phyloP scores from a whole-genome alignment of 805 yeast species.

The Priceomyces carsonii region DNA sequence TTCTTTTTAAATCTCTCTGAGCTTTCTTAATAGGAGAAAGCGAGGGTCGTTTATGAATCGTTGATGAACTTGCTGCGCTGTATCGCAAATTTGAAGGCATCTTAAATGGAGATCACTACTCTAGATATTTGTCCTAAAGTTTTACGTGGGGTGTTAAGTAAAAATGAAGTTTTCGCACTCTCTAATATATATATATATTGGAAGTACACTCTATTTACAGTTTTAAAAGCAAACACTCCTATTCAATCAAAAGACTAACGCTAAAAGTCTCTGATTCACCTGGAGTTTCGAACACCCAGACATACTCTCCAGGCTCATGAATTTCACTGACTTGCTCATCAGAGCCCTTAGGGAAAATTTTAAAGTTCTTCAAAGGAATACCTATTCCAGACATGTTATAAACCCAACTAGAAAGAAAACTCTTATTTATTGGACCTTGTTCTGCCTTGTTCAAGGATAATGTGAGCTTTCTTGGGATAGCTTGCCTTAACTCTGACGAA shows the following conservation, averaged over 20 bases:
- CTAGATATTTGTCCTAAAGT: not conserved
- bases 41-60: constrained; percentile 21
- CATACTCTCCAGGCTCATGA: constrained; percentile 25
- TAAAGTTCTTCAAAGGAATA: constrained; percentile 25
- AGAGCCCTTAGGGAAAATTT: constrained; percentile 1
- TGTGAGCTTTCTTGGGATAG: constrained; percentile 25
- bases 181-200: not conserved
- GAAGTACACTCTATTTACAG: too few species aligned
- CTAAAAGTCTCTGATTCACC: constrained; percentile 18
- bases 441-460: constrained; percentile 14
- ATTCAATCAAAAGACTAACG: too few species aligned
- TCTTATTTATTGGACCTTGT: constrained; percentile 27
- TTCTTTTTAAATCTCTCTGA: constrained; percentile 23
- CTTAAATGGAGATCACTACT: not conserved
- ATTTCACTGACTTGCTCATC: constrained; percentile 16
- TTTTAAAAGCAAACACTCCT: too few species aligned
- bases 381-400: constrained; percentile 33
- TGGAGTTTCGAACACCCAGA: constrained; percentile 27
- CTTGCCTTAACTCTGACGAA: constrained; percentile 31
- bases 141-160: not conserved
- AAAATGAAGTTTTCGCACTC: not conserved
- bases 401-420: constrained; percentile 20
- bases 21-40: constrained; percentile 27
- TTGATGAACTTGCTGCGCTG: constrained; percentile 43
- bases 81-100: constrained; percentile 28